These are phyloP conservation scores for Miscanthus lutarioriparius DNA, from an alignment of 176 grass and related monocot species.

Conservation along the genomic window DNA sequence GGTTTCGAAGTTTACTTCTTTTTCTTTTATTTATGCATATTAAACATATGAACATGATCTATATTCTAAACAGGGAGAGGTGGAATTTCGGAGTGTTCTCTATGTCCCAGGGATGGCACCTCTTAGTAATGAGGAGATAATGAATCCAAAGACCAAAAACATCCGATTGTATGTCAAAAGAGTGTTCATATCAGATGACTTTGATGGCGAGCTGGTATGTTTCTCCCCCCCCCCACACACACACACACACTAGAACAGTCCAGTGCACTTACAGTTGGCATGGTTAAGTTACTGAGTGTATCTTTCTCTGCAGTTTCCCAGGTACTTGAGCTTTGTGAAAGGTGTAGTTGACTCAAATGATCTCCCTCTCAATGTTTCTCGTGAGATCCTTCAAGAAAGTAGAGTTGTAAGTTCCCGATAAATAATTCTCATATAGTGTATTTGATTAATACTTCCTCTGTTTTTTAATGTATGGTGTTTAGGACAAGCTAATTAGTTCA, in stretches of 20 bases:
- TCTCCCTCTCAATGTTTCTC: slow-evolving; percentile 91
- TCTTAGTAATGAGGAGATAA: slow-evolving; percentile 80
- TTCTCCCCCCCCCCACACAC: background rate
- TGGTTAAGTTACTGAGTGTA: slow-evolving; percentile 16
- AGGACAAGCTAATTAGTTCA: background rate
- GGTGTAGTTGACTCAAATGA: slow-evolving; percentile 91
- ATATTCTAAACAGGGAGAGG: slow-evolving; percentile 68
- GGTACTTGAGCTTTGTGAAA: slow-evolving; percentile 96
- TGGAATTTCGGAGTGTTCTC: slow-evolving; percentile 92
- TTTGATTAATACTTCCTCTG: background rate
- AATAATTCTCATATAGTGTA: slow-evolving; percentile 9
- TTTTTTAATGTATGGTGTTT: background rate
- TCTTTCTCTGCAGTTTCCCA: slow-evolving; percentile 65
- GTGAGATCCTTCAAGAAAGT: slow-evolving; percentile 96
- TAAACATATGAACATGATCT: slow-evolving; percentile 18
- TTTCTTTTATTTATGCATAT: slow-evolving; percentile 20
- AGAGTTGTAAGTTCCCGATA: slow-evolving; percentile 70
- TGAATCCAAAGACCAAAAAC: slow-evolving; percentile 93
- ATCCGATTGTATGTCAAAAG: slow-evolving; percentile 90
- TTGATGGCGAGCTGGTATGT: slow-evolving; percentile 86
- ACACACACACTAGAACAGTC: background rate
- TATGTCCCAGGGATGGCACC: slow-evolving; percentile 93
- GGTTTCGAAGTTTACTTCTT: background rate
- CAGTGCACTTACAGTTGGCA: background rate
- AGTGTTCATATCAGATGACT: slow-evolving; percentile 92